Evolutionary conservation across 257 asterid genomes (phyloP), one percentile per base, ranked within the genome.

Genomic region (Solanum chaucha): DNA sequence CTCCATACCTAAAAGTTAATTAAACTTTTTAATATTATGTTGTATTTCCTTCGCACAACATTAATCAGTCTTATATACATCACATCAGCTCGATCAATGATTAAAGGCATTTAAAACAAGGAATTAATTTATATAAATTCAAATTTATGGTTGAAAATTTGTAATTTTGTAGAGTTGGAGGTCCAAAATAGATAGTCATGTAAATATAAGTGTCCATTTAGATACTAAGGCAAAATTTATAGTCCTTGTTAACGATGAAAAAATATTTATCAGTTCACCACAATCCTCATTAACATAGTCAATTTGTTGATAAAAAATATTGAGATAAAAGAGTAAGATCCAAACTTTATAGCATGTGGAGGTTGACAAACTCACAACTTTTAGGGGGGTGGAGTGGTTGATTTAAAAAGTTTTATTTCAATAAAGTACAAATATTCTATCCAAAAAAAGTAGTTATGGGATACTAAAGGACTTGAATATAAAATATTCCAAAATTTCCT

Each of bases 271-370:
- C 8, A n/a, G 4, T n/a, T 2, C 4, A 64, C 0, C 4, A 64
- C 1, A 5, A 64, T 24, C 7, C 4, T 8, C 4, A 22, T 5
- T 65, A 28, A 30, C 5, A 36, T 17, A 28, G 28, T 40, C 19
- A 26, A 14, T 86, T 36, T 38, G 20, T 38, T 10, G 22, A n/a
- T 17, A 20, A 55, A 10, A 55, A 58, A 58, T 3, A 22, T 22
- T 59, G 7, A 82, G 12, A 22, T 26, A 26, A 55, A 48, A 83
- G 12, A 22, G 22, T 59, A 59, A 84, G 61, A 70, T 84, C 28
- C 28, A 24, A n/a, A 73, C 51, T 88, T 88, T 87, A 90, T 73
- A 83, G 90, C 94, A 91, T 90, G 94, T 92, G 93, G 92, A 90
- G 91, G 89, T 92, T 91, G 93, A 90, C 91, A 89, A 90, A 83